phyloP scores from a whole-genome alignment of 495 filamentous ascomycete species.

The Penicillium macrosclerotiorum region DNA sequence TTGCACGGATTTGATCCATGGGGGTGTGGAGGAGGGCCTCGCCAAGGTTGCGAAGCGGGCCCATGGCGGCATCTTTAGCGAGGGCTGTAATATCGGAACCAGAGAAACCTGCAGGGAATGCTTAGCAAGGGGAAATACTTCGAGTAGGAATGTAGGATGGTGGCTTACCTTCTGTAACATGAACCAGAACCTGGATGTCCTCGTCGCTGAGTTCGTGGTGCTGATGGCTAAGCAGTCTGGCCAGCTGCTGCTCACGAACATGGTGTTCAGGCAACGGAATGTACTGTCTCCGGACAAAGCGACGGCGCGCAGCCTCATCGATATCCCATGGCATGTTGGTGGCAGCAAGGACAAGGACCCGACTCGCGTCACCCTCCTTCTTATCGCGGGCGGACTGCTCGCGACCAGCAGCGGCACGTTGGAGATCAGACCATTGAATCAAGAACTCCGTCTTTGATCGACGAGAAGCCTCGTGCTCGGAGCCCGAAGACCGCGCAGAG shows the following conservation, averaged over 20 bases:
- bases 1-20: conserved; percentile 91
- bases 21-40: conserved; percentile 86
- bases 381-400: conserved; percentile 68
- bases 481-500: conserved; percentile 74
- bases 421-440: conserved; percentile 95
- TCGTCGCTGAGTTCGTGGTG: conserved; percentile 73
- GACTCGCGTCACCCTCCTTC: conserved; percentile 75
- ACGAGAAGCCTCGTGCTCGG: conserved; percentile 90
- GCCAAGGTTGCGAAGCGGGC: conserved; percentile 85
- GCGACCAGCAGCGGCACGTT: conserved; percentile 85
- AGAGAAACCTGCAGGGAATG: conserved; percentile 69
- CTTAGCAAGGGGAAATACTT: conserved; percentile 6
- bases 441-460: conserved; percentile 97
- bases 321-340: conserved; percentile 99
- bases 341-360: conserved; percentile 91
- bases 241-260: conserved; percentile 75
- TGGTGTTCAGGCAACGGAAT: conserved; percentile 87
- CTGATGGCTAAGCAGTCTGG: conserved; percentile 77
- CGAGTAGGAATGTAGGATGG: neutral
- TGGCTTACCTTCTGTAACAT: conserved; percentile 77
- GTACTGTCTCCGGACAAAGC: conserved; percentile 94
- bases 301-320: conserved; percentile 86
- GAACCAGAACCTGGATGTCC: conserved; percentile 76
- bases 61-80: conserved; percentile 98
- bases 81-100: conserved; percentile 96